Evolutionary conservation across 768 basidiomycete species (phyloP).

Genomic region (Suillus clintonianus): DNA sequence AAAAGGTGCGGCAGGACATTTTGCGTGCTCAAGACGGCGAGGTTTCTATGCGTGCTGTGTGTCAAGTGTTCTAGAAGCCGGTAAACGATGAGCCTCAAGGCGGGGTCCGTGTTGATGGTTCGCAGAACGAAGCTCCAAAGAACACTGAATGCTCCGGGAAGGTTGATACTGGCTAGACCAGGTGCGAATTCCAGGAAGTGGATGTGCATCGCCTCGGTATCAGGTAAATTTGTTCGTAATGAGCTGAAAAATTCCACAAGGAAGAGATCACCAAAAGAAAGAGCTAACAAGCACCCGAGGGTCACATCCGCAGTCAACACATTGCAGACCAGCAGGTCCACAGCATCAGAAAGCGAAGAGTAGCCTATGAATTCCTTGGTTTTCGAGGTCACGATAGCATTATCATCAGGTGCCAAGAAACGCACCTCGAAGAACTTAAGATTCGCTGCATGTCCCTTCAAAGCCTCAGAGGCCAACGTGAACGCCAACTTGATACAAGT

Average conservation of each 20-base stretch:
- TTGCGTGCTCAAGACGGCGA: slow-evolving; percentile 61
- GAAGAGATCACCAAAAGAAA: slow-evolving; percentile 67
- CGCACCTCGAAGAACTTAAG: slow-evolving; percentile 67
- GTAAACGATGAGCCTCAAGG: slow-evolving; percentile 54
- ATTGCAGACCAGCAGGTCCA: slow-evolving; percentile 52
- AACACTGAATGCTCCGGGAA: slow-evolving; percentile 62
- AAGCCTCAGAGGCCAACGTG: slow-evolving; percentile 62
- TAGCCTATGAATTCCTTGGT: slow-evolving; percentile 57
- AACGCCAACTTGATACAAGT: slow-evolving; percentile 66
- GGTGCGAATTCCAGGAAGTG: slow-evolving; percentile 42
- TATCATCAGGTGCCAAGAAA: slow-evolving; percentile 33
- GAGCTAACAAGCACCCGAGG: slow-evolving; percentile 66
- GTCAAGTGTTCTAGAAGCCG: slow-evolving; percentile 67
- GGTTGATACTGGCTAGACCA: slow-evolving; percentile 50
- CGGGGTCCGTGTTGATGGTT: slow-evolving; percentile 33
- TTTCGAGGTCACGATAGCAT: slow-evolving; percentile 17
- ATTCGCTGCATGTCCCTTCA: slow-evolving; percentile 58
- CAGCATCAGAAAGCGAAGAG: slow-evolving; percentile 58
- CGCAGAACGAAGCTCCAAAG: slow-evolving; percentile 53
- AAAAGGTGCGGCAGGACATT: slow-evolving; percentile 55
- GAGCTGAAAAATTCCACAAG: slow-evolving; percentile 55
- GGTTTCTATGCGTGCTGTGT: slow-evolving; percentile 65
- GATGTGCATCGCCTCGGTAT: slow-evolving; percentile 42
- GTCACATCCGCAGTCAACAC: slow-evolving; percentile 51
- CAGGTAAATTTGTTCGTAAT: slow-evolving; percentile 36